These are phyloP conservation scores for Dorcoceras hygrometricum DNA, from an alignment of 257 asterid genomes.

Conservation along the genomic window DNA sequence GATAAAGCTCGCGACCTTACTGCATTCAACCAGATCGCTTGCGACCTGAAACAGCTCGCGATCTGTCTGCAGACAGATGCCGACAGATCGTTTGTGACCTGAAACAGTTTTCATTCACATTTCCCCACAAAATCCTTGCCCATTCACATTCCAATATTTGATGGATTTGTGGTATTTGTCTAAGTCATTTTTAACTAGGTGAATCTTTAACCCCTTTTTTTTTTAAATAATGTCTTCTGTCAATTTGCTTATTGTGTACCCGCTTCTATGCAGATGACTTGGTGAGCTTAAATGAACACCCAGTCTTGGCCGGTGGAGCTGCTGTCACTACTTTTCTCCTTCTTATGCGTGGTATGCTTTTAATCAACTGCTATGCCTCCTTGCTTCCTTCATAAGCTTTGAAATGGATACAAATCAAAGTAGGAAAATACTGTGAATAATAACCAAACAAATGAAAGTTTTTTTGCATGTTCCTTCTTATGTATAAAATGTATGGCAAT, in stretches of 20 bases:
- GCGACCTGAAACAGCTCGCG: too few species aligned
- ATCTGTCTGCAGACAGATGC: too few species aligned
- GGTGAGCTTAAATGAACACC: slow-evolving; percentile 52
- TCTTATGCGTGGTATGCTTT: slow-evolving; percentile 62
- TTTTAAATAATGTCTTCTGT: not conserved
- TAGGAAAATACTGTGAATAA: not conserved
- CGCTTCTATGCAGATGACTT: slow-evolving; percentile 47
- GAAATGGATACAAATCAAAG: not conserved
- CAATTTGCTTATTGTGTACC: slow-evolving; percentile 12
- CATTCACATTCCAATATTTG: not conserved
- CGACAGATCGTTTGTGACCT: too few species aligned
- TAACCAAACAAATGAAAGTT: not conserved
- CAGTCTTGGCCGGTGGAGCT: slow-evolving; percentile 67
- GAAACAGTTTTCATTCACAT: too few species aligned
- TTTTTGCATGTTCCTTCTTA: not conserved
- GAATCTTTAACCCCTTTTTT: not conserved
- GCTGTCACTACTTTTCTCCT: slow-evolving; percentile 61
- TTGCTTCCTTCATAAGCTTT: not conserved
- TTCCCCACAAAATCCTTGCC: too few species aligned
- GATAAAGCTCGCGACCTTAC: too few species aligned
- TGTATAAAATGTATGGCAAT: not conserved
- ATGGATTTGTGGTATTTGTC: not conserved
- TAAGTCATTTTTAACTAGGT: not conserved
- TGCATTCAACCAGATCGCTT: too few species aligned
- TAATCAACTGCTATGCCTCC: not conserved